Base-by-base conservation (phyloP, 306 rosid genomes). In the Vicia faba region DNA sequence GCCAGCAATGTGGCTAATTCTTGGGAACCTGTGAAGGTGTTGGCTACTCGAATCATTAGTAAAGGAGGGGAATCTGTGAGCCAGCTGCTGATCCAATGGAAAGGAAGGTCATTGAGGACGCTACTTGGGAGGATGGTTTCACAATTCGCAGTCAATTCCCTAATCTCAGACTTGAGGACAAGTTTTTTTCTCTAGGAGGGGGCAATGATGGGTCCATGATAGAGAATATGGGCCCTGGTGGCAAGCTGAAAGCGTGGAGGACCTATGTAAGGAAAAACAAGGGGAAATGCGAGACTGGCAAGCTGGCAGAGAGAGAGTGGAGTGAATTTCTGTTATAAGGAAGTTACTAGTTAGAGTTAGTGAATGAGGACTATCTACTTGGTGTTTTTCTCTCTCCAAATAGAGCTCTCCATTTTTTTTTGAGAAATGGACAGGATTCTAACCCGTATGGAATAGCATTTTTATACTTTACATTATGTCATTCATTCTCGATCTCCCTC, bases 391-490 rank as follows among this genome's bases (percentile, higher is more conserved):
- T 43, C 48, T 43, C 48, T 43, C 48, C 7, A 43, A 13, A 43
- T 4, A 3, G 46, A 41, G 46, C 46, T n/a, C 46, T 12, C 7
- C 14, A 41, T 41, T 41, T 12, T 15, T 41, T 12, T 41, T 12
- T n/a, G 46, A 41, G 46, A 41, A 41, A 41, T 41, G 46, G 15
- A 41, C 46, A 41, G 14, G 14, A 41, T 41, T 14, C 46, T 12
- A 41, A 12, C 46, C 15, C 46, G 33, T 20, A 9, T 7, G 14
- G 16, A 66, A 49, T n/a, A n/a, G 3, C 5, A 28, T 31, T 11
- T 51, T 23, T 5, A 28, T 41, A 55, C 38, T 31, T 46, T 13
- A 39, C 19, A 41, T 68, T 60, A n/a, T 61, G n/a, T 35, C 53
- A 5, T 14, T 11, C 6, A 57, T 23, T 40, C n/a, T 41, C 15